Base-by-base conservation (phyloP, 306 rosid genomes). In the Dalbergia oliveri region DNA sequence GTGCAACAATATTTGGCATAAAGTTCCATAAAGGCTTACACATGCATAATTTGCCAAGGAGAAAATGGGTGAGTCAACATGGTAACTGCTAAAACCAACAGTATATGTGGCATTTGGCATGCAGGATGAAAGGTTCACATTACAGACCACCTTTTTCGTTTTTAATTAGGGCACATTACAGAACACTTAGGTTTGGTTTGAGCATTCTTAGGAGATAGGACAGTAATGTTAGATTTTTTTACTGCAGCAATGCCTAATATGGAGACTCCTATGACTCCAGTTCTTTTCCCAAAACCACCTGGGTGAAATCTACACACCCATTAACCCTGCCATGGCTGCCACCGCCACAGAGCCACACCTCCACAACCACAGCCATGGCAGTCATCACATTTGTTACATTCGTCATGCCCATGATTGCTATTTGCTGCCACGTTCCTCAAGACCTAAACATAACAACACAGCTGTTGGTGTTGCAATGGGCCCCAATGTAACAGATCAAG, bases 11-110 rank as follows among this genome's bases (percentile, higher is more conserved):
- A 50, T 23, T 57, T 11, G 49, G 44, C 53, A 78, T 57, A 21
- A 49, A 56, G 56, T 75, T 62, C 34, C 65, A 60, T 64, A 47
- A 72, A 39, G 60, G 72, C 75, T 61, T 71, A 15, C 19, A 67
- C 10, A 5, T 31, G 67, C 67, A 68, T 15, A 63, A 45, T 50
- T 80, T 26, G 26, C 37, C 64, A 63, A 31, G 15, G 57, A 57
- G 21, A 67, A 62, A 70, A 75, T 59, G 61, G 59, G 34, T 6
- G 37, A 39, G 76, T 10, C 4, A 53, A 81, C 12, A 59, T n/a
- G n/a, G 26, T 64, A 63, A 76, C 15, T 16, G 19, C 41, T 31
- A 54, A 60, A 13, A 50, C 35, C 39, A 15, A 8, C 9, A 64
- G 60, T 15, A 33, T 13, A 34, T 0, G 9, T 16, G 31, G 23